A percentile compares a stretch with the other conserved stretches of the same genome.
Evolutionary conservation across 768 basidiomycete genomes (phyloP).

Genomic region (Leucocoprinus leucothites): DNA sequence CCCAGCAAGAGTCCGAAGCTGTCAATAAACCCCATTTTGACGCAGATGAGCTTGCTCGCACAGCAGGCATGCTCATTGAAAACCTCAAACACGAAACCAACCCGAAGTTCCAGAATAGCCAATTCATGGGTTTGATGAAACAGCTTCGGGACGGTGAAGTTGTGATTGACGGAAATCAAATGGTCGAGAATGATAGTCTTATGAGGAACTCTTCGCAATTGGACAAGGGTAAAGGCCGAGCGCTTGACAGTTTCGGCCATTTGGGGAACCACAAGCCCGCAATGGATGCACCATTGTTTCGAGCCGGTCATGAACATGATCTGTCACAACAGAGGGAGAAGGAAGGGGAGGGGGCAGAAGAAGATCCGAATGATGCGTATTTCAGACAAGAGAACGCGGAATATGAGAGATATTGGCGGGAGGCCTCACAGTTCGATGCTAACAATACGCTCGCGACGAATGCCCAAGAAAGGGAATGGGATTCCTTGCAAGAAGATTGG

Average conservation of each 20-base stretch:
- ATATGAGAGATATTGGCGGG: slow-evolving; percentile 59
- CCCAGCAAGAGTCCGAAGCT: slow-evolving; percentile 2
- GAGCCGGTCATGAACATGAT: slow-evolving; percentile 2
- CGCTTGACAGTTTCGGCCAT: slow-evolving; percentile 27
- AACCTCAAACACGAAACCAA: slow-evolving; percentile 74
- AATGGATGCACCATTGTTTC: not conserved
- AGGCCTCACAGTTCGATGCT: slow-evolving; percentile 25
- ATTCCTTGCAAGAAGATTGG: slow-evolving; percentile 72
- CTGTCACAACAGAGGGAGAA: not conserved
- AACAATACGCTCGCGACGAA: slow-evolving; percentile 1
- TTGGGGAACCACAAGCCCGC: not conserved
- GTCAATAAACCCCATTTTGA: slow-evolving; percentile 28
- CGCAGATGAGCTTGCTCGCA: slow-evolving; percentile 72
- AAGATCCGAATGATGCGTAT: slow-evolving; percentile 62
- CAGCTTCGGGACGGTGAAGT: slow-evolving; percentile 78
- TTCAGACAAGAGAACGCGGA: slow-evolving; percentile 69
- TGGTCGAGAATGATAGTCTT: slow-evolving; percentile 56
- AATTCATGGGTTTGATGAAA: slow-evolving; percentile 84
- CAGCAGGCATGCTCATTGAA: slow-evolving; percentile 75
- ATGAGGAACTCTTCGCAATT: slow-evolving; percentile 18
- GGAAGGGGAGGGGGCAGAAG: slow-evolving; percentile 15
- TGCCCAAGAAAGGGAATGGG: slow-evolving; percentile 48
- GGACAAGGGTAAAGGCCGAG: slow-evolving; percentile 54
- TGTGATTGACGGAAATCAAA: slow-evolving; percentile 72
- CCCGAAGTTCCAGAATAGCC: slow-evolving; percentile 82